A percentile compares a stretch with the other conserved stretches of the same genome.
Evolutionary conservation across 108 stramenopile genomes (phyloP).

Genomic region (Pseudonitzschia multiseries): DNA sequence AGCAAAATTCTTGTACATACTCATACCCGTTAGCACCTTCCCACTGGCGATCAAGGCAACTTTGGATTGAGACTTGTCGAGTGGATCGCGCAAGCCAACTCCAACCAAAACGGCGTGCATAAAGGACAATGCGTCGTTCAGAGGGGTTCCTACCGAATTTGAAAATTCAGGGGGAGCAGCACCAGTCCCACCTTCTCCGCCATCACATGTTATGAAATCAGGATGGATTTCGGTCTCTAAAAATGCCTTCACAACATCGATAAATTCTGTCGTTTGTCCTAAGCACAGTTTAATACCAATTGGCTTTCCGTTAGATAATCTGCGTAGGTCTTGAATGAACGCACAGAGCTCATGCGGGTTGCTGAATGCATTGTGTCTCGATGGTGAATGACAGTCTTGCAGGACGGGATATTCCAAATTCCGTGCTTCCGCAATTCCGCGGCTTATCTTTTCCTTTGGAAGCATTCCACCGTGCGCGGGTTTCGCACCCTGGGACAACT

Average conservation of each 20-base stretch:
- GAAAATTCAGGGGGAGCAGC: conserved; percentile 90
- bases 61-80: conserved; percentile 35
- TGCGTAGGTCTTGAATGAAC: conserved; percentile 69
- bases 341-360: conserved; percentile 64
- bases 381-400: conserved; percentile 77
- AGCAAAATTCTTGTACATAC: conserved; percentile 64
- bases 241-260: conserved; percentile 63
- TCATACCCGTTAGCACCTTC: conserved; percentile 74
- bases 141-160: conserved; percentile 75
- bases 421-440: conserved; percentile 76
- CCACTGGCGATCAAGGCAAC: conserved; percentile 78
- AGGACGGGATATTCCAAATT: conserved; percentile 59
- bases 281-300: conserved; percentile 88
- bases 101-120: conserved; percentile 70
- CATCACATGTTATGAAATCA: conserved; percentile 85
- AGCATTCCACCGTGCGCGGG: conserved; percentile 90
- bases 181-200: conserved; percentile 89
- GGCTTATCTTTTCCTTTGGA: conserved; percentile 78
- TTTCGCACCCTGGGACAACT: conserved; percentile 89
- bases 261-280: conserved; percentile 67
- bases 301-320: conserved; percentile 73
- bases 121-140: conserved; percentile 75
- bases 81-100: conserved; percentile 62
- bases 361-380: conserved; percentile 77
- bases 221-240: conserved; percentile 55